A percentile compares a stretch with the other conserved stretches of the same genome.
phyloP scores from a whole-genome alignment of 192 early-diverging fungal genomes.

The Dissophora globulifera region DNA sequence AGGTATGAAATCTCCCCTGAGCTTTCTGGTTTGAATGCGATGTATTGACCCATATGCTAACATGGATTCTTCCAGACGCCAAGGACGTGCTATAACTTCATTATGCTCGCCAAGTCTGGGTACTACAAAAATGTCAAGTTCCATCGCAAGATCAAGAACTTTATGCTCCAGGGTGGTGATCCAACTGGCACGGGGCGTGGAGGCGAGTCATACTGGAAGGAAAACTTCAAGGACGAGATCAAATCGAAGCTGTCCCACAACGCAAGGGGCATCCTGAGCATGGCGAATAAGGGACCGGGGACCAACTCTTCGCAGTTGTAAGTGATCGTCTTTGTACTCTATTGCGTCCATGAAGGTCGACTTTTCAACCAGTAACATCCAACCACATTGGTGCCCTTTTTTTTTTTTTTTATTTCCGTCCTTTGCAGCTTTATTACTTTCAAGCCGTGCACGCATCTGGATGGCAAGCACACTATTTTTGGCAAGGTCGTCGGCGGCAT shows the following conservation, averaged over 20 bases:
- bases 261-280: conserved; percentile 85
- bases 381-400: too few relatives aligned
- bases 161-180: conserved; percentile 99
- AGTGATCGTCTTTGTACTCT: conserved; percentile 15
- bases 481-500: conserved; percentile 91
- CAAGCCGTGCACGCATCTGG: conserved; percentile 71
- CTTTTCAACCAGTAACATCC: too few relatives aligned
- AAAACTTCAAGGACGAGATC: conserved; percentile 79
- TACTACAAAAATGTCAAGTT: conserved; percentile 89
- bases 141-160: conserved; percentile 90
- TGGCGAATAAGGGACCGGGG: conserved; percentile 95
- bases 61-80: conserved; percentile 65
- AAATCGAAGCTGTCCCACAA: conserved; percentile 76
- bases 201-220: conserved; percentile 78
- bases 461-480: conserved; percentile 94
- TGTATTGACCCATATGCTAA: too few relatives aligned
- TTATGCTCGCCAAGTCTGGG: conserved; percentile 83
- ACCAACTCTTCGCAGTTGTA: conserved; percentile 90
- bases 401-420: conserved; percentile 1
- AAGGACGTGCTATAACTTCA: conserved; percentile 92
- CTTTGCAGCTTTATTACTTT: conserved; percentile 74
- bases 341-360: too few relatives aligned
- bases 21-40: too few relatives aligned
- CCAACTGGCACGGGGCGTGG: conserved; percentile 94
- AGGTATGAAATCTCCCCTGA: too few relatives aligned